Percentiles rank a stretch among this genome's conserved stretches.
Conservation (phyloP, 345 rosid genomes). For the Geranium brycei region DNA sequence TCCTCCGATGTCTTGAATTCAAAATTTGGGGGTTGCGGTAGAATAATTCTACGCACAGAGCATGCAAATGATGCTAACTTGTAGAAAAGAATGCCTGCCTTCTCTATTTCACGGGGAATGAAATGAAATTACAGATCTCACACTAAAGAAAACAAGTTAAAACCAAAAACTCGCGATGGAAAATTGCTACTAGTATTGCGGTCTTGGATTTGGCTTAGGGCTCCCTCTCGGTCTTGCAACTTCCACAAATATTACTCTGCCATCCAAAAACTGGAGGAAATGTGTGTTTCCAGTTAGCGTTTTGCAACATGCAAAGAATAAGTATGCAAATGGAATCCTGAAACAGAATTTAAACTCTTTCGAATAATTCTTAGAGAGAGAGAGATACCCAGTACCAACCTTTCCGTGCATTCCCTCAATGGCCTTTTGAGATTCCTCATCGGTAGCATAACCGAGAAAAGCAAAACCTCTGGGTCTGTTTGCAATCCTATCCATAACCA, state of each 20-base stretch:
- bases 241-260: conserved; percentile 78
- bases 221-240: conserved; percentile 50
- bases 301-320: neutral
- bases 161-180: too few relatives aligned
- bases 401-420: conserved; percentile 81
- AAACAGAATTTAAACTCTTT: neutral
- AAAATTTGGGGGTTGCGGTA: too few relatives aligned
- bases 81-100: too few relatives aligned
- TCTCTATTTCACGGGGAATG: too few relatives aligned
- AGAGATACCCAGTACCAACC: conserved; percentile 23
- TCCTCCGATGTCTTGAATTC: too few relatives aligned
- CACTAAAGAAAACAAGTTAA: too few relatives aligned
- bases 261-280: conserved; percentile 51
- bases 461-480: conserved; percentile 77
- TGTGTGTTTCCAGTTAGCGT: neutral
- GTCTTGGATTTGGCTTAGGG: conserved; percentile 19
- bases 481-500: conserved; percentile 73
- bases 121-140: neutral
- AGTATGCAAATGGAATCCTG: neutral
- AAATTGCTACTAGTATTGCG: neutral
- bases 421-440: conserved; percentile 61
- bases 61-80: too few relatives aligned
- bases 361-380: neutral
- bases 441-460: conserved; percentile 51
- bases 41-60: too few relatives aligned